These are phyloP conservation scores for Pseudogymnoascus sp. DNA, from an alignment of 2,329 filamentous ascomycete species.

Conservation along the genomic window DNA sequence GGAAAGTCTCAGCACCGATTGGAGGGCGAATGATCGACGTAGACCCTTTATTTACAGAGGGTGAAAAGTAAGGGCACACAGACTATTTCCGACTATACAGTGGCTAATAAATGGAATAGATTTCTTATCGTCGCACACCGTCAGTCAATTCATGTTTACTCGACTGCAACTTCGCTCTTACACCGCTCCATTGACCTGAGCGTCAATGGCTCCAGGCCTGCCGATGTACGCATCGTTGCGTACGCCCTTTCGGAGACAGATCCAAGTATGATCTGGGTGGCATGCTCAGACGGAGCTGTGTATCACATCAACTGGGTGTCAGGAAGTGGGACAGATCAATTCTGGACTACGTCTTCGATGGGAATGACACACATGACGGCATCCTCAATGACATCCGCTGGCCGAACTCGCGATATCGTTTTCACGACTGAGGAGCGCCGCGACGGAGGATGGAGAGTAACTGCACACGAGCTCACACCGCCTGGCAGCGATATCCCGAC, in stretches of 20 bases:
- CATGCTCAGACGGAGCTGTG: conserved; percentile 49
- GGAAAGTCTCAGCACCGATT: conserved; percentile 58
- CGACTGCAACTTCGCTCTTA: conserved; percentile 72
- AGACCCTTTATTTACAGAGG: conserved; percentile 53
- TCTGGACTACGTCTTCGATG: conserved; percentile 32
- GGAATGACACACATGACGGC: conserved; percentile 30
- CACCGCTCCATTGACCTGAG: conserved; percentile 60
- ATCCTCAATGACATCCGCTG: conserved; percentile 28
- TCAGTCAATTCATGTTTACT: conserved; percentile 73
- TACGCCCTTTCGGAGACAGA: conserved; percentile 36
- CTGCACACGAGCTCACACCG: conserved; percentile 30
- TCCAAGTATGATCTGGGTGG: conserved; percentile 51
- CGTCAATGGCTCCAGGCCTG: conserved; percentile 15
- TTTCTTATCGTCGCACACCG: conserved; percentile 69
- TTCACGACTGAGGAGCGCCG: conserved; percentile 28
- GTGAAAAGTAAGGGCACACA: conserved; percentile 46
- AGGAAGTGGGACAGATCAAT: conserved; percentile 35
- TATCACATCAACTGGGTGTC: conserved; percentile 54
- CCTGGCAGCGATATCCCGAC: conserved; percentile 23
- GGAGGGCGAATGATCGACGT: conserved; percentile 59
- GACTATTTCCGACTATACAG: background rate
- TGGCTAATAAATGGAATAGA: conserved; percentile 30
- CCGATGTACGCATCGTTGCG: conserved; percentile 30
- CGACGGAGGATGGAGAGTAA: conserved; percentile 27
- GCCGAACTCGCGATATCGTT: conserved; percentile 28